phyloP scores from a whole-genome alignment of 805 yeast species.

The Candida berthetii region DNA sequence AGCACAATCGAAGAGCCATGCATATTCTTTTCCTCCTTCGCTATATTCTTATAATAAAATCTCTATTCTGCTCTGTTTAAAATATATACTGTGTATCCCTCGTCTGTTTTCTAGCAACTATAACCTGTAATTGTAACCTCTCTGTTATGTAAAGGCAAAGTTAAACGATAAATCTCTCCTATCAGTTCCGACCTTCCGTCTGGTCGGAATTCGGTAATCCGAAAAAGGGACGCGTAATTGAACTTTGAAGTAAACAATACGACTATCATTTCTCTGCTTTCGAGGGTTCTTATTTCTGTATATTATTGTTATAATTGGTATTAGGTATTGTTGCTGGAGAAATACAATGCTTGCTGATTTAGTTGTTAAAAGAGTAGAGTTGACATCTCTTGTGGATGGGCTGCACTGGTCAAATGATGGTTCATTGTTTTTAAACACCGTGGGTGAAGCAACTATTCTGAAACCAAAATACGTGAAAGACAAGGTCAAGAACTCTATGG shows the following conservation, averaged over 20 bases:
- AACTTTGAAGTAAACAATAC: not conserved
- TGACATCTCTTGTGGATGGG: constrained; percentile 5
- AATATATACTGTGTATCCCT: too few relatives aligned
- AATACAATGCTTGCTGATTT: constrained; percentile 5
- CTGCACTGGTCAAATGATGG: constrained; percentile 20
- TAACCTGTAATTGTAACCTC: too few relatives aligned
- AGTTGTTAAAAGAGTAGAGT: constrained; percentile 12
- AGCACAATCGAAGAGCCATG: not conserved
- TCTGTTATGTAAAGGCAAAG: too few relatives aligned
- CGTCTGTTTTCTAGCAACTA: too few relatives aligned
- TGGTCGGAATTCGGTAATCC: not conserved
- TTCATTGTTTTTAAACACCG: constrained; percentile 15
- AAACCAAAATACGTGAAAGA: constrained; percentile 13
- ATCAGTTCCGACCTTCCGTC: not conserved
- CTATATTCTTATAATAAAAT: too few relatives aligned
- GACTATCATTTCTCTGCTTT: too few relatives aligned
- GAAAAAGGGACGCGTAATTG: not conserved
- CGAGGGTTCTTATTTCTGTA: too few relatives aligned
- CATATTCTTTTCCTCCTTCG: too few relatives aligned
- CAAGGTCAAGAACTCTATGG: constrained; percentile 6
- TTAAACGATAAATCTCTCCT: too few relatives aligned
- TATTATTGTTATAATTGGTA: too few relatives aligned
- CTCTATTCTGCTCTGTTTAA: too few relatives aligned
- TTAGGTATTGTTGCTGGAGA: too few relatives aligned
- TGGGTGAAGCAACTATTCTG: constrained; percentile 12